Base-by-base conservation (phyloP, 345 rosid species). In the Litchi chinensis region DNA sequence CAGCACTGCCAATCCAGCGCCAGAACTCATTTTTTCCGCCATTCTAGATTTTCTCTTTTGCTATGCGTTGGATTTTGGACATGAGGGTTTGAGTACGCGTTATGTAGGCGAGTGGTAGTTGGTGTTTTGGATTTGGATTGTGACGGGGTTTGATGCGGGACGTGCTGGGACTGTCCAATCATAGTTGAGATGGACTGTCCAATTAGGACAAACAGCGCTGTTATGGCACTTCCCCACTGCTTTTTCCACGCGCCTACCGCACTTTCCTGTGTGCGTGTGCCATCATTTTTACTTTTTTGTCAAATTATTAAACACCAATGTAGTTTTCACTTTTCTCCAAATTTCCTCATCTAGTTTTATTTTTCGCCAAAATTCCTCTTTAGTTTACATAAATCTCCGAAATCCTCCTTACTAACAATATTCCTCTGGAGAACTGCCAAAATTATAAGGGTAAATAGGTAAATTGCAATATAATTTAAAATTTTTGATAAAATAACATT, bases 161-260 rank as follows among this genome's bases (percentile, higher is more conserved):
- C 37, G 22, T 68, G 39, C 18, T 40, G 11, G 9, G 16, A 73
- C 40, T 16, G 26, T 57, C 78, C 84, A 77, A 77, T 81, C 74
- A 24, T 10, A 46, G 44, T 77, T 62, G 22, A 66, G 64, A 74
- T 10, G 64, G 60, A 4, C 32, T 24, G 70, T 64, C 77, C 46
- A 3, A n/a, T 1, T 64, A 19, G 46, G 77, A 64, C 70, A 75
- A 28, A 59, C 2, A 4, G 19, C 8, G 4, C 3, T 8, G 44
- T 13, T 15, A 64, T 18, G 24, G 19, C 60, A 32, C 37, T 32
- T 32, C 37, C 37, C 37, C 37, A 41, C 16, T 8, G 4, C 0
- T 15, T 73, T 60, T 11, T 21, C 56, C 77, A 62, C 77, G 56
- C 57, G 56, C 77, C 26, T 10, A 65, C 10, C 44, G 63, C 24